Evolutionary conservation across 768 basidiomycete genomes (phyloP).

Genomic region (Termitomyces heimii): DNA sequence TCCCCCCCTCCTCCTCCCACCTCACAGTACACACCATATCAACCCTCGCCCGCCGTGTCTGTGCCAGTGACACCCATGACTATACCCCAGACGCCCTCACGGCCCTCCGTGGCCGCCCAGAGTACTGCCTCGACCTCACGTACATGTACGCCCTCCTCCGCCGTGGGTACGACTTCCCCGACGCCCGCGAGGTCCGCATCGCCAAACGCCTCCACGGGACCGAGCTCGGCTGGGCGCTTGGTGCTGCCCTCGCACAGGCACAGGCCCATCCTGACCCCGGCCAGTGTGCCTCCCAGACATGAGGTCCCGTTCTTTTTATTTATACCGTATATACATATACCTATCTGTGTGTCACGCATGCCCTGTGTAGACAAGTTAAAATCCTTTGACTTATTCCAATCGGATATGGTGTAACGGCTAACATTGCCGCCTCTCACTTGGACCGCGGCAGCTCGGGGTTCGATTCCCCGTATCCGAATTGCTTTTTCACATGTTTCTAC

Average conservation of each 20-base stretch:
- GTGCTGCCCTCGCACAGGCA: conserved; percentile 71
- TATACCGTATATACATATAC: background rate
- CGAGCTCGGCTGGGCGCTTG: conserved; percentile 92
- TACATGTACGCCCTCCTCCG: conserved; percentile 89
- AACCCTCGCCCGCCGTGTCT: conserved; percentile 63
- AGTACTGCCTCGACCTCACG: conserved; percentile 94
- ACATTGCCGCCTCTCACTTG: conserved; percentile 55
- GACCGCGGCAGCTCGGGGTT: conserved; percentile 48
- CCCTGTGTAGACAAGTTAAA: background rate
- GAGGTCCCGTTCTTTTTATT: background rate
- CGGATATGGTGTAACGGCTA: conserved; percentile 58
- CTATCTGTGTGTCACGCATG: background rate
- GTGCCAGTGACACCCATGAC: conserved; percentile 24
- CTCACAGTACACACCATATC: conserved; percentile 51
- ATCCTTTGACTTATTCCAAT: background rate
- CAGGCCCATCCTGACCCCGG: conserved; percentile 53
- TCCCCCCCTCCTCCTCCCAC: conserved; percentile 19
- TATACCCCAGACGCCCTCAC: conserved; percentile 43
- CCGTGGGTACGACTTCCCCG: conserved; percentile 86
- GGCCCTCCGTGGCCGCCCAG: conserved; percentile 50
- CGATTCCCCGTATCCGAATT: conserved; percentile 44
- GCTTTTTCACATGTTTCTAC: too few relatives aligned
- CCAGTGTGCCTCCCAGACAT: background rate
- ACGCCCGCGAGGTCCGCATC: conserved; percentile 59
- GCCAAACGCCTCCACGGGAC: conserved; percentile 88